Base-by-base conservation (phyloP, 2,329 filamentous ascomycete species). In the Chrysoporthe puriensis region DNA sequence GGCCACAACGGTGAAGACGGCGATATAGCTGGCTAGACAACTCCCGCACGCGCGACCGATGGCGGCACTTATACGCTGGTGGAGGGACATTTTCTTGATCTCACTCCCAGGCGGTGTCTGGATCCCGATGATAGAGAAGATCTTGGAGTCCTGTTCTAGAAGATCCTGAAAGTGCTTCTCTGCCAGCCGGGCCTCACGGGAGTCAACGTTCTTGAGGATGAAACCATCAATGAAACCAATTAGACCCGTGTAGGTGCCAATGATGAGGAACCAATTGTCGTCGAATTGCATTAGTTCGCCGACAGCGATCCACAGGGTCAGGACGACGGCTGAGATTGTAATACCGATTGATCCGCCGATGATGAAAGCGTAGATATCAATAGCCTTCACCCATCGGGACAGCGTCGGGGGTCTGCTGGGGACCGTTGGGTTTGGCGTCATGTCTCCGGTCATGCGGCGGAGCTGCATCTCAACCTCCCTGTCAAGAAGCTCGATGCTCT, bases 241-340 rank as follows among this genome's bases (percentile, higher is more conserved):
- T 5, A 84, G 75, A 2, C 82, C 81, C 0, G 82, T 80, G 69
- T 83, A 84, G 0, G 81, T 83, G 14, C 82, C 82, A 60, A 83
- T 83, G 18, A 83, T 76, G 0, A 83, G 77, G 78, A 79, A 83
- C 82, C 82, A 84, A 72, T 80, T 83, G 66, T 75, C 72, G 66
- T 78, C 76, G 70, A 80, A 83, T 2, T 75, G 57, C 66, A 83
- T 76, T 4, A 75, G 57, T 4, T 77, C 77, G 1, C 81, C 81
- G 9, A 81, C 74, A 5, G 75, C 72, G 11, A 79, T 62, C 81
- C 81, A 83, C 2, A 74, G 73, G 16, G 74, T 69, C 32, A 78
- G 71, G 21, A 81, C 79, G 7, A 74, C 54, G 4, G 78, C 50
- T 4, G 82, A 77, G 57, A 83, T 73, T 1, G 72, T 70, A 18